Percentiles rank a stretch among this genome's conserved stretches.
phyloP scores from a whole-genome alignment of 164 flowering plant genomes.

The Echeveria elegans region DNA sequence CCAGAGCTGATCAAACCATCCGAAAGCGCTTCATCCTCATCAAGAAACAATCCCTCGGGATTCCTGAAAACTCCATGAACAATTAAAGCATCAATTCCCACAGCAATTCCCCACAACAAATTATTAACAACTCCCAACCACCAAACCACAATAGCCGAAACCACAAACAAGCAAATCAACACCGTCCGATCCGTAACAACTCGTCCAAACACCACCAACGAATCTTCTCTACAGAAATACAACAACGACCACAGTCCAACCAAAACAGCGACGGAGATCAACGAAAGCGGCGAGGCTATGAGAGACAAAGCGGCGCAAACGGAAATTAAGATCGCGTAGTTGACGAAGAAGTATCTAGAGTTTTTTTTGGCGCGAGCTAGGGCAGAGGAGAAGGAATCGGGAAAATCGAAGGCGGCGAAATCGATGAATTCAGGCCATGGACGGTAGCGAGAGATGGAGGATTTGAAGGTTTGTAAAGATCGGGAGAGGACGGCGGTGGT shows the following conservation, averaged over 20 bases:
- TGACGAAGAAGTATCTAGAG: slow-evolving; percentile 20
- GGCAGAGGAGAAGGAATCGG: slow-evolving; percentile 19
- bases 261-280: slow-evolving; percentile 10
- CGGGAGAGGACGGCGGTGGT: slow-evolving; percentile 29
- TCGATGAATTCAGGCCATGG: slow-evolving; percentile 39
- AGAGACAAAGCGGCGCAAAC: slow-evolving; percentile 17
- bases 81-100: slow-evolving; percentile 18
- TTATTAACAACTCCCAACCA: slow-evolving; percentile 12
- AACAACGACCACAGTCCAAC: slow-evolving; percentile 15
- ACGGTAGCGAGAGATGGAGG: slow-evolving; percentile 28
- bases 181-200: slow-evolving; percentile 22
- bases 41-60: slow-evolving; percentile 25
- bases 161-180: slow-evolving; percentile 12
- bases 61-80: slow-evolving; percentile 26
- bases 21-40: slow-evolving; percentile 21
- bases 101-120: slow-evolving; percentile 16
- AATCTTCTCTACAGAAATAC: slow-evolving; percentile 36
- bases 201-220: slow-evolving; percentile 24
- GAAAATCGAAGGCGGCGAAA: slow-evolving; percentile 18
- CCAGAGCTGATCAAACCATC: slow-evolving; percentile 19
- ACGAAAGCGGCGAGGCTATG: slow-evolving; percentile 17
- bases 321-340: slow-evolving; percentile 18
- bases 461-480: slow-evolving; percentile 28
- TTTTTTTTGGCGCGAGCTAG: slow-evolving; percentile 18
- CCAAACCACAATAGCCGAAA: slow-evolving; percentile 15